These are phyloP conservation scores for Cercophora samala DNA, from an alignment of 495 filamentous ascomycete species.

Conservation along the genomic window DNA sequence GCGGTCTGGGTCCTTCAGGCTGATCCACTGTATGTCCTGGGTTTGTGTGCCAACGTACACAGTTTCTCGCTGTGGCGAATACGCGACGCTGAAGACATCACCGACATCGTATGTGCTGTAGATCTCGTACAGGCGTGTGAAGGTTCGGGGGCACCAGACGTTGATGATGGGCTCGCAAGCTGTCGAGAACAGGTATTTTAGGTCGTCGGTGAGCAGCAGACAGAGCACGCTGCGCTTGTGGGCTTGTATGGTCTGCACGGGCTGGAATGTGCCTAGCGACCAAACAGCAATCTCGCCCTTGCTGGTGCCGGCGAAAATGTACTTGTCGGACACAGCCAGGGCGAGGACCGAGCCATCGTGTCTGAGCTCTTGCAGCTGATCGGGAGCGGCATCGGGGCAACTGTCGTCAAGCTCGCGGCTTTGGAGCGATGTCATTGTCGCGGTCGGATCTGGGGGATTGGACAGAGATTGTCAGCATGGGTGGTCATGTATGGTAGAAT, in stretches of 20 bases:
- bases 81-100: conserved; percentile 89
- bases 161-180: conserved; percentile 92
- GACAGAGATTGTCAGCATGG: background rate
- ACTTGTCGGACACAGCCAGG: conserved; percentile 58
- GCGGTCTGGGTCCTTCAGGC: conserved; percentile 45
- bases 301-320: conserved; percentile 85
- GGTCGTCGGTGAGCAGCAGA: conserved; percentile 72
- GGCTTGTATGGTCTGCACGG: conserved; percentile 69
- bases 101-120: conserved; percentile 94
- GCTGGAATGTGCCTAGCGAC: conserved; percentile 82
- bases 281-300: conserved; percentile 89
- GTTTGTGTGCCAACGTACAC: conserved; percentile 94
- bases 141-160: conserved; percentile 55
- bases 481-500: too few species aligned
- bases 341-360: conserved; percentile 71
- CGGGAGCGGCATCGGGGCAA: conserved; percentile 45
- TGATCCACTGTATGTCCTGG: conserved; percentile 76
- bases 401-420: conserved; percentile 37
- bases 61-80: conserved; percentile 71
- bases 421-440: conserved; percentile 37
- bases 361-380: conserved; percentile 63
- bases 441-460: conserved; percentile 6
- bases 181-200: conserved; percentile 79
- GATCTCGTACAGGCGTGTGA: conserved; percentile 70
- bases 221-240: conserved; percentile 88